Base-by-base conservation (phyloP, 2,329 filamentous ascomycete species). In the Sporothrix luriei region DNA sequence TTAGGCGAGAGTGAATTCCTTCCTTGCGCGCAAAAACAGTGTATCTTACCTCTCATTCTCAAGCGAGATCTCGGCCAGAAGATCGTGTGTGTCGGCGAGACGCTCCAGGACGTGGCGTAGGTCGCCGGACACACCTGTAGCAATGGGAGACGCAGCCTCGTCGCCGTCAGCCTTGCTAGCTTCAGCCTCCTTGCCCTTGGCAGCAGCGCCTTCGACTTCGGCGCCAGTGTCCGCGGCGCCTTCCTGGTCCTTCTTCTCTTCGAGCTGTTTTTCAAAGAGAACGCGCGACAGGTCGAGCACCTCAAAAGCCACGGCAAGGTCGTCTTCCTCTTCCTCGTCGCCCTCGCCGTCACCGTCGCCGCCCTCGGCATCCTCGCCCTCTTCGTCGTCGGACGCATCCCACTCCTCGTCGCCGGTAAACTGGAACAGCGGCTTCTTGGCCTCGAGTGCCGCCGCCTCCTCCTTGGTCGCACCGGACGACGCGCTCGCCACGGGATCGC, bases 351-450 rank as follows among this genome's bases (percentile, higher is more conserved):
- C 78, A 10, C 78, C 80, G 24, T 74, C 74, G 24, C 70, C 70
- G 68, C 26, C 67, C n/a, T 68, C 70, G 51, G 38, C 72, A 19
- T 68, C 64, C 11, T 68, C 70, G 11, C 33, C 70, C 24, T 68
- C 64, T 10, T 68, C 65, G 19, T 71, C 62, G 64, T 95, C 93
- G 0, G 90, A 92, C 68, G 91, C 90, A 68, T 92, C 91, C 82
- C 93, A 97, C 77, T 97, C 94, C 79, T 97, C 94, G 77, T 98
- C 94, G 70, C 95, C 95, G 4, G 89, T 91, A 77, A 99, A 97
- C 75, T 97, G 92, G 79, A 99, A 97, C 73, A 92, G 87, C 0
- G 92, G 88, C 78, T 94, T 94, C 78, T 90, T 91, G 4, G 79
- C 81, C 43, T 83, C 80, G 13, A 69, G 16, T 75, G 62, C 66